Evolutionary conservation across 176 grass and related monocot species (phyloP), one percentile per base, ranked within the genome.

Genomic region (Triticum turgidum): DNA sequence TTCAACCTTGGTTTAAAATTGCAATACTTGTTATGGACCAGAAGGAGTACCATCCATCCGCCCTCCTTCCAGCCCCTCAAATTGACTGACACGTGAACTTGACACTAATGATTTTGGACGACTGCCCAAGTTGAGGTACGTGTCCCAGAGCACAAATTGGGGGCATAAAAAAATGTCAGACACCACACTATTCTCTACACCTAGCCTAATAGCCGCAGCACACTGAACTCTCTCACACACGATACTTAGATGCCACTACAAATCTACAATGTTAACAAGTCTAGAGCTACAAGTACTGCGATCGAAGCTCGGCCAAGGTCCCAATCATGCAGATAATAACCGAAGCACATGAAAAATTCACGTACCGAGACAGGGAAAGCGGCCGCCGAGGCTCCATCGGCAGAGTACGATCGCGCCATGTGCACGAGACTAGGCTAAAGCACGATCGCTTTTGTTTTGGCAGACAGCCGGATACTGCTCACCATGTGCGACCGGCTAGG

Each of bases 381-480:
- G 8, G 25, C 14, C 27, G 47, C 25, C 27, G 27, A 4, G 1
- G 27, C 18, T 34, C 71, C 41, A 54, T 56, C 73, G 18, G 25
- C 45, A 6, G 3, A 6, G 7, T 56, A 30, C 15, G 17, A 54
- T 77, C 7, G 1, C 47, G 44, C 42, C 73, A 77, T 77, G 73
- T 77, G 73, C 73, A 18, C 15, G 14, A 0, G 51, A 18, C 51
- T 54, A 54, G 51, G 5, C 51, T 18, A 54, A 54, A 54, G 51
- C 51, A 15, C 51, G 15, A 54, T 54, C 15, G 2, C 51, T 54
- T 54, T 54, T 54, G 51, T 49, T 39, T 76, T 52, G 45, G 45
- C 42, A 20, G 73, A 34, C 49, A 35, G 73, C 24, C 73, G 29
- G 72, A 47, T 84, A 65, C 20, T 84, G 71, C 27, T 76, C 25